Conservation (phyloP, 352 stramenopile species). For the Saprolegnia parasitica region DNA sequence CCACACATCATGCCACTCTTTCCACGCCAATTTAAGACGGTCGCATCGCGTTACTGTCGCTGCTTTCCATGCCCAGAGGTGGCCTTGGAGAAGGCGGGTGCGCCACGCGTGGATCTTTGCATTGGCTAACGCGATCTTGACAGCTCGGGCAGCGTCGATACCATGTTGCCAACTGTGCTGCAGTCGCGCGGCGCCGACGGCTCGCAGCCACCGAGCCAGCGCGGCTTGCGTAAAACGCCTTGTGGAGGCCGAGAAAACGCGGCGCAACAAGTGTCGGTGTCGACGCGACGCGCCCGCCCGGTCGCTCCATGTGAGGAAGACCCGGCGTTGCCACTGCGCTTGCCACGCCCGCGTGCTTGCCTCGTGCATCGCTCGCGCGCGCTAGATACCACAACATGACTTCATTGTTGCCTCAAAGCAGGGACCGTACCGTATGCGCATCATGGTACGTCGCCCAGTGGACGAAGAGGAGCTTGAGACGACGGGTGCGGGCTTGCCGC, state of each 20-base stretch:
- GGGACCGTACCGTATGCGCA: background rate
- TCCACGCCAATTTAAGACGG: background rate
- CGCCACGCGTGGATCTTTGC: background rate
- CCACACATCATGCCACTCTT: background rate
- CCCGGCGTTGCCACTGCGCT: no score
- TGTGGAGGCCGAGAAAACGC: no score
- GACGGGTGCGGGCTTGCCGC: background rate
- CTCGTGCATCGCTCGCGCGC: no score
- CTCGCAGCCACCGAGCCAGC: background rate
- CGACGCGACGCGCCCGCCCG: no score
- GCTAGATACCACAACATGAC: no score
- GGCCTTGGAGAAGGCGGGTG: background rate
- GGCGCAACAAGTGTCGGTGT: no score
- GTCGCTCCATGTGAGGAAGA: no score
- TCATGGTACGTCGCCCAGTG: conserved; percentile 6
- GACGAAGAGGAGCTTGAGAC: background rate
- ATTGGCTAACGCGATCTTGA: background rate
- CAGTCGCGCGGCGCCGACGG: background rate
- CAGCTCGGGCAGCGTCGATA: background rate
- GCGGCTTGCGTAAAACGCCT: no score
- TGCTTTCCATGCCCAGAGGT: background rate
- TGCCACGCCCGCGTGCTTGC: no score
- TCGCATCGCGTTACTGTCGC: background rate
- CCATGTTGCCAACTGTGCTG: background rate
- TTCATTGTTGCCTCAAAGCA: no score